Percentiles rank a stretch among this genome's conserved stretches.
These are phyloP conservation scores for Pleurozium schreberi DNA, from an alignment of 225 moss, liverwort and hornwort genomes.

Conservation along the genomic window DNA sequence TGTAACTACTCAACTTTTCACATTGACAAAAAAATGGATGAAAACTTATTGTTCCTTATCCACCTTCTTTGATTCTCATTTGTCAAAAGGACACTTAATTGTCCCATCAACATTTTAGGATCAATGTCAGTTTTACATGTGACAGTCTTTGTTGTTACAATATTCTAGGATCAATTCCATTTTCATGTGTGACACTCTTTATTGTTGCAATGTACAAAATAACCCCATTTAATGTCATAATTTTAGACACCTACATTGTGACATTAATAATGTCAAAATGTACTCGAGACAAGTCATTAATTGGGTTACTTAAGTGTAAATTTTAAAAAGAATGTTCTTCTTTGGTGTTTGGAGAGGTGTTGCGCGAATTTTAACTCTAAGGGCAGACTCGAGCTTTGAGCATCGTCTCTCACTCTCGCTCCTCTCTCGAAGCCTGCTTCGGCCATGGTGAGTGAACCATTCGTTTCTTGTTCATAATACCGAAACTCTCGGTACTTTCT, in stretches of 20 bases:
- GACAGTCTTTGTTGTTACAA: not conserved
- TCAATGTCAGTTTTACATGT: rapidly evolving
- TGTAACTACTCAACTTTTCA: rapidly evolving
- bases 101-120: not conserved
- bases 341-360: not conserved
- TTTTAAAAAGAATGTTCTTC: not conserved
- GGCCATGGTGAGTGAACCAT: not conserved
- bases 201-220: not conserved
- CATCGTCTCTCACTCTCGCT: not conserved
- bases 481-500: not conserved
- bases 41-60: not conserved
- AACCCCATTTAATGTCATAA: rapidly evolving
- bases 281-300: not conserved
- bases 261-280: not conserved
- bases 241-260: not conserved
- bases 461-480: not conserved
- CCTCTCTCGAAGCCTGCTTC: not conserved
- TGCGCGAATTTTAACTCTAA: not conserved
- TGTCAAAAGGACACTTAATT: not conserved
- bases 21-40: no score
- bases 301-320: not conserved
- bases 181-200: not conserved
- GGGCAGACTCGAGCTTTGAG: not conserved
- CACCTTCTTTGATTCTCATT: not conserved
- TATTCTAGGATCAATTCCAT: not conserved